These are phyloP conservation scores for Ceriops tagal DNA, from an alignment of 345 rosid species.

Conservation along the genomic window DNA sequence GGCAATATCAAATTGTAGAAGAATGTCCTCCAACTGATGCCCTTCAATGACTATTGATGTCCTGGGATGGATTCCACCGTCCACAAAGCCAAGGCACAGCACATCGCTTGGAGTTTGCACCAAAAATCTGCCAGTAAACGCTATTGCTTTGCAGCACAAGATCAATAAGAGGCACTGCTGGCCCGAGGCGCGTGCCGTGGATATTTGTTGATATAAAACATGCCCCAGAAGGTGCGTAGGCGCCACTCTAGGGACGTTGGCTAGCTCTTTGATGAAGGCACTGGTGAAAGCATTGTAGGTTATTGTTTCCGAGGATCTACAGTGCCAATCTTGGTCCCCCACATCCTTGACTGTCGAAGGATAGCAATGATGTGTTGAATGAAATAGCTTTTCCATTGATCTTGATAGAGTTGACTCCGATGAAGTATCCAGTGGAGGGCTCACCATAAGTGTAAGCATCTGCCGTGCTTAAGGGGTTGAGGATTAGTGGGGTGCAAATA, in stretches of 20 bases:
- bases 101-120: neutral
- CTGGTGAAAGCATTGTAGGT: neutral
- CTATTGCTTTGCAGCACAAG: neutral
- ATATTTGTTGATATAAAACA: neutral
- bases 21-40: neutral
- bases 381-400: neutral
- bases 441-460: neutral
- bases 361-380: neutral
- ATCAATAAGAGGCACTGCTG: conserved; percentile 3
- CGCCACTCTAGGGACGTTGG: neutral
- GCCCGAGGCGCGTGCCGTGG: neutral
- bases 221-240: neutral
- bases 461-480: neutral
- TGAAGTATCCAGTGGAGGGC: neutral
- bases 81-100: neutral
- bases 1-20: neutral
- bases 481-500: neutral
- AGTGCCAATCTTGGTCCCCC: neutral
- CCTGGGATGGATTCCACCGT: neutral
- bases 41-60: neutral
- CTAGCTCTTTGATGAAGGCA: neutral
- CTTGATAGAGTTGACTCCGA: neutral
- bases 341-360: neutral
- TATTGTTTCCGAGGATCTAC: neutral
- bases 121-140: neutral